phyloP scores from a whole-genome alignment of 768 basidiomycete genomes.

The Termitomyces sp. region DNA sequence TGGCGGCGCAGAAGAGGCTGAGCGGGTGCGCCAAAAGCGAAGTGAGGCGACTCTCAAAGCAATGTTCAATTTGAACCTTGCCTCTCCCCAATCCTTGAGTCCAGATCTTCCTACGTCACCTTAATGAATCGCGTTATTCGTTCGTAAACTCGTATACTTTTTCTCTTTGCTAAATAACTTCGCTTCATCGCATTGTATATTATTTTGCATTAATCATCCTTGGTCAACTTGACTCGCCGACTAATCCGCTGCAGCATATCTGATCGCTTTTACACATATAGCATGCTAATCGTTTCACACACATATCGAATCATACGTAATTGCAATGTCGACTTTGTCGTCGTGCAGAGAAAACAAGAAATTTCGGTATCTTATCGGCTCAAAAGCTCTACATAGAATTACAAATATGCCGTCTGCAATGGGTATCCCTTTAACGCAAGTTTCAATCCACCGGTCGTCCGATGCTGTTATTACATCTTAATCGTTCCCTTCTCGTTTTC shows the following conservation, averaged over 20 bases:
- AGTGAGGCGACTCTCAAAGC: conserved; percentile 85
- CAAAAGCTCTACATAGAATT: neutral
- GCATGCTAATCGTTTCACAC: neutral
- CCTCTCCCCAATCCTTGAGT: conserved; percentile 7
- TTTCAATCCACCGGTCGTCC: neutral
- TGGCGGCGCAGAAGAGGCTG: conserved; percentile 88
- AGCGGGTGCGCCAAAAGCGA: conserved; percentile 79
- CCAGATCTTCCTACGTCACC: conserved; percentile 11
- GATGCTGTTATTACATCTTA: neutral
- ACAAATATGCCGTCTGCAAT: neutral
- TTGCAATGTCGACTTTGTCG: neutral
- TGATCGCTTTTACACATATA: neutral
- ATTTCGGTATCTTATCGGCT: fast-evolving
- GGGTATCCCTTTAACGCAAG: neutral
- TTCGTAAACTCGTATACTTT: neutral
- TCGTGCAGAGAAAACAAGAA: neutral
- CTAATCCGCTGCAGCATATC: neutral
- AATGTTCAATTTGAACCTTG: conserved; percentile 54
- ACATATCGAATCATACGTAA: neutral
- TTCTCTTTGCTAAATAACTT: neutral
- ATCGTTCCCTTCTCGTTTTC: neutral
- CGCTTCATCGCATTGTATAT: neutral
- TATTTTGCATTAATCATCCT: neutral
- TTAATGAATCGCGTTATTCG: neutral
- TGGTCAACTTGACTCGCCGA: neutral